Evolutionary conservation across 2,329 filamentous ascomycete species (phyloP).

Genomic region (Ambrosiella beaveri): DNA sequence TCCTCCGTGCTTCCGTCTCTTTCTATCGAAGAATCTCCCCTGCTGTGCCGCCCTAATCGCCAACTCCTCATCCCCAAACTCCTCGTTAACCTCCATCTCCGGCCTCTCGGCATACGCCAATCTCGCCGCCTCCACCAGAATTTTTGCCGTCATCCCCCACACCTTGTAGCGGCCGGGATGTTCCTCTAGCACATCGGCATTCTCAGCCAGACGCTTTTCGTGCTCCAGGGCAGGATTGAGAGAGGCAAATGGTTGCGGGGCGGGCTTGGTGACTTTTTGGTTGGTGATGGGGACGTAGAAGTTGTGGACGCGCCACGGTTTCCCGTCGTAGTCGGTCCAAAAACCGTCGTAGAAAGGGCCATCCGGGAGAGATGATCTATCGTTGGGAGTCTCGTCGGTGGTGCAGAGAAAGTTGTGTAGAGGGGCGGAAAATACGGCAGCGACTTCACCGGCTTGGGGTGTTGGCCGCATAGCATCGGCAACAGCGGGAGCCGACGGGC

Average conservation of each 20-base stretch:
- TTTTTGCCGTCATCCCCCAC: constrained; percentile 87
- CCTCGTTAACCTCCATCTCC: constrained; percentile 54
- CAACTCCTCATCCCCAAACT: constrained; percentile 35
- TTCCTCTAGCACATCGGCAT: constrained; percentile 19
- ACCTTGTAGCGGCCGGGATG: constrained; percentile 53
- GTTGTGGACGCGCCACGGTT: constrained; percentile 73
- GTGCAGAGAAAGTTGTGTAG: constrained; percentile 64
- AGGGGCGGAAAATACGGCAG: constrained; percentile 79
- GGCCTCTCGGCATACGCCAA: constrained; percentile 71
- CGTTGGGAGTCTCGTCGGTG: constrained; percentile 28
- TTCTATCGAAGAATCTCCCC: constrained; percentile 25
- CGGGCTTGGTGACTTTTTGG: constrained; percentile 48
- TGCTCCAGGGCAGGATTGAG: constrained; percentile 23
- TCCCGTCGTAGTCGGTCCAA: constrained; percentile 66
- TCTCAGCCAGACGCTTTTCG: constrained; percentile 18
- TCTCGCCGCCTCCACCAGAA: constrained; percentile 73
- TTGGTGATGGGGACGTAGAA: constrained; percentile 72
- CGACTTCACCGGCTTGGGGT: constrained; percentile 78
- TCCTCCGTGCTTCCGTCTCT: constrained; percentile 2
- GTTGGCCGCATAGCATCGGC: constrained; percentile 53
- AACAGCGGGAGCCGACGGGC: constrained; percentile 15
- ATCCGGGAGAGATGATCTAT: constrained; percentile 23
- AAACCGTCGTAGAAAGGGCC: constrained; percentile 69
- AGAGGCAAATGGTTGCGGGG: constrained; percentile 16
- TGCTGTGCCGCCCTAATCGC: constrained; percentile 30